Evolutionary conservation across 2,329 filamentous ascomycete species (phyloP).

Genomic region (Phaeosphaeriaceae sp.): DNA sequence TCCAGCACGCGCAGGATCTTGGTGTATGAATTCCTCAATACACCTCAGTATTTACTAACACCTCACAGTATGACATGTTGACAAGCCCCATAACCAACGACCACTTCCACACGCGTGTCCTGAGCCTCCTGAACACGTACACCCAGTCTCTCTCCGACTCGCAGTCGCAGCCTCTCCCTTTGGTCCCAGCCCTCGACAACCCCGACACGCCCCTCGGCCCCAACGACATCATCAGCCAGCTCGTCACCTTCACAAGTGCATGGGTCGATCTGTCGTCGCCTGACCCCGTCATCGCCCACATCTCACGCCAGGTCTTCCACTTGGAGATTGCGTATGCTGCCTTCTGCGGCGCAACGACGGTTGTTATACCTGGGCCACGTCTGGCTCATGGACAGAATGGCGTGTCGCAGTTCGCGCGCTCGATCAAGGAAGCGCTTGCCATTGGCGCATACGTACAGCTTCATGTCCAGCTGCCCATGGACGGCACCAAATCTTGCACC

Average conservation of each 20-base stretch:
- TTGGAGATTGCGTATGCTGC: constrained; percentile 93
- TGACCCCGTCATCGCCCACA: constrained; percentile 81
- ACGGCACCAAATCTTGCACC: constrained; percentile 70
- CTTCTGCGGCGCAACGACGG: constrained; percentile 87
- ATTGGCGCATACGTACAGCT: constrained; percentile 80
- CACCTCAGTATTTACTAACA: no score
- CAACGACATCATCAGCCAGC: constrained; percentile 71
- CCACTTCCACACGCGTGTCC: constrained; percentile 73
- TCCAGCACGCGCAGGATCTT: constrained; percentile 71
- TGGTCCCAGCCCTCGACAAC: constrained; percentile 72
- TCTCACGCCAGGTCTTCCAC: constrained; percentile 89
- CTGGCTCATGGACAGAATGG: constrained; percentile 65
- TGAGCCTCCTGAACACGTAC: constrained; percentile 66
- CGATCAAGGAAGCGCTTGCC: constrained; percentile 78
- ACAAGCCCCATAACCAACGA: constrained; percentile 79
- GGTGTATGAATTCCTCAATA: constrained; percentile 44
- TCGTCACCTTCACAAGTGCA: constrained; percentile 81
- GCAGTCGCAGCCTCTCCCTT: constrained; percentile 52
- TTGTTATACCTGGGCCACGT: constrained; percentile 81
- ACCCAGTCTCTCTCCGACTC: constrained; percentile 55
- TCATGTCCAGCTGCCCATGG: constrained; percentile 83
- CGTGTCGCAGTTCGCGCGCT: constrained; percentile 79
- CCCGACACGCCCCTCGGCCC: constrained; percentile 79
- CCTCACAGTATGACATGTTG: constrained; percentile 75
- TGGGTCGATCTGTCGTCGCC: constrained; percentile 91